Evolutionary conservation across 2,329 filamentous ascomycete genomes (phyloP), one percentile per base, ranked within the genome.

Genomic region (Penicillium sp.): DNA sequence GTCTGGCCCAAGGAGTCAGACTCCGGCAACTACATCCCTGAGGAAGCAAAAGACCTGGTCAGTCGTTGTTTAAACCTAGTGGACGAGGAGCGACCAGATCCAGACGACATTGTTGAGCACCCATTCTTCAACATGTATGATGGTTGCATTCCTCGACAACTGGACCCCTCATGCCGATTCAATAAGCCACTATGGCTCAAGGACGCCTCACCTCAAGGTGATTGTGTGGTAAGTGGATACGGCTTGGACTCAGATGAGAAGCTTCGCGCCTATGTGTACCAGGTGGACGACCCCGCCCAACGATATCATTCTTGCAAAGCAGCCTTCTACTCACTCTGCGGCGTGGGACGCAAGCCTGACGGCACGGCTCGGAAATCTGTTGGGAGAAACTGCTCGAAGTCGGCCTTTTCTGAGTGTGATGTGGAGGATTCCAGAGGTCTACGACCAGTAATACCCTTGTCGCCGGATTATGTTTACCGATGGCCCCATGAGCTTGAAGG

Each of bases 51-150:
- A 56, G 72, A 75, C 36, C 69, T 81, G 30, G 77, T 81, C 10
- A 75, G 73, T 45, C 71, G 71, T 19, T 79, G 79, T 52, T 68
- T 81, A 41, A 80, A 77, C 46, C 68, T 80, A 30, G 73, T 77
- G 14, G 77, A 80, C 43, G 71, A 77, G n/a, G 72, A 78, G 58
- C 69, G 78, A 25, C 77, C 78, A 4, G 77, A 78, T 37, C 77
- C 78, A 16, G 78, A 80, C 56, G 74, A 80, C 45, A 75, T 80
- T 51, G 78, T 80, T 8, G 76, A 78, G 37, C 77, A 80, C 56
- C 68, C 72, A 5, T 80, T 81, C 55, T 80, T 81, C 67, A 77
- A 73, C 47, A 80, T 79, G 77, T 77, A 78, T 44, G 67, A 73
- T 26, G 78, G 78, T 10, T 77, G 73, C 40, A 79, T 80, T 60